These are phyloP conservation scores for Colletotrichum spaethianum DNA, from an alignment of 2,329 filamentous ascomycete species.

Conservation along the genomic window DNA sequence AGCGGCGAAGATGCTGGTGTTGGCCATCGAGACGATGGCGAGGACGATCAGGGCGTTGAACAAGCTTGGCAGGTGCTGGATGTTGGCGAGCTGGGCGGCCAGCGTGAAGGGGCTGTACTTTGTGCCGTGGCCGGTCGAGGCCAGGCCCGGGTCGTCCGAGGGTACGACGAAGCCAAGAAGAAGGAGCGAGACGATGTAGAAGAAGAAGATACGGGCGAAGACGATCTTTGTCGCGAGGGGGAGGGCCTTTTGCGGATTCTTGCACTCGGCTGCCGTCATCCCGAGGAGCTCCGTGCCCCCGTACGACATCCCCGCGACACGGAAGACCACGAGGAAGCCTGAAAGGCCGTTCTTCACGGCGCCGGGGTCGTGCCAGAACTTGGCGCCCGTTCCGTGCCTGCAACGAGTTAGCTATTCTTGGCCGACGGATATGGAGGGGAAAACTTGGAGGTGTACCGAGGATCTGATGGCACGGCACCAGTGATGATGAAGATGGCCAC, in stretches of 20 bases:
- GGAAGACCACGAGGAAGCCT: conserved; percentile 60
- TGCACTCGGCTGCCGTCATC: conserved; percentile 59
- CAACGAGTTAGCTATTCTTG: conserved; percentile 1
- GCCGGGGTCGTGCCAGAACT: conserved; percentile 64
- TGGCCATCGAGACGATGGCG: conserved; percentile 55
- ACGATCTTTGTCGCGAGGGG: conserved; percentile 89
- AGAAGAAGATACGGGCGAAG: conserved; percentile 70
- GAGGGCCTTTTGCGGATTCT: conserved; percentile 71
- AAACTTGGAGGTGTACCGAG: conserved; percentile 56
- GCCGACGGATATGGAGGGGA: conserved; percentile 46
- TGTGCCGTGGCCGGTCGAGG: conserved; percentile 41
- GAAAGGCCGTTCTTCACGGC: conserved; percentile 59
- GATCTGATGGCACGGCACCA: conserved; percentile 62
- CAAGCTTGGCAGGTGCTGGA: conserved; percentile 47
- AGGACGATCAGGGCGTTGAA: conserved; percentile 55
- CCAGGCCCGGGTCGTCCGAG: conserved; percentile 60
- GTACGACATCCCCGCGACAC: conserved; percentile 60
- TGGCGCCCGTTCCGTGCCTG: conserved; percentile 47
- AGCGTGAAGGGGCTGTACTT: conserved; percentile 48
- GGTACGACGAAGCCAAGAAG: conserved; percentile 66
- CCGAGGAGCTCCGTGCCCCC: conserved; percentile 62
- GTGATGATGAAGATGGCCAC: conserved; percentile 66
- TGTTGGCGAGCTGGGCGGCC: conserved; percentile 46
- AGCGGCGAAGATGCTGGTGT: conserved; percentile 58
- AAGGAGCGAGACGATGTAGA: conserved; percentile 67